These are phyloP conservation scores for Phanerochaete carnosa DNA, from an alignment of 768 basidiomycete species.

Conservation along the genomic window DNA sequence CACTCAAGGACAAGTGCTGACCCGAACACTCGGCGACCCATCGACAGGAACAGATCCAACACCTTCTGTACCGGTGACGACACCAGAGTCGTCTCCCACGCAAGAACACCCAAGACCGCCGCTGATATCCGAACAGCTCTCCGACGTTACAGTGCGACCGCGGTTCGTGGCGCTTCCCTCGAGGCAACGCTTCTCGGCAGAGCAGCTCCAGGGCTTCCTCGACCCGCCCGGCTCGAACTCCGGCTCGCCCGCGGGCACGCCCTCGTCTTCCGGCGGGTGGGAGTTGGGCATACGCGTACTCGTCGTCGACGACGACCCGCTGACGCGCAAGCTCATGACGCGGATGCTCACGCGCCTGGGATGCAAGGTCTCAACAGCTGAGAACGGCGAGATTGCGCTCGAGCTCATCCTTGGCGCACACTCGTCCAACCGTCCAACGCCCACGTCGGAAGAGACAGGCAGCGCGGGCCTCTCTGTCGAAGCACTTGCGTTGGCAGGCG, in stretches of 20 bases:
- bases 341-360: conserved; percentile 75
- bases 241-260: conserved; percentile 19
- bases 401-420: conserved; percentile 57
- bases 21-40: conserved; percentile 41
- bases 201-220: background rate
- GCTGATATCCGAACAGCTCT: background rate
- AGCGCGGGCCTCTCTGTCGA: conserved; percentile 27
- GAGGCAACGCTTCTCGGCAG: background rate
- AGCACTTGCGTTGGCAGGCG: background rate
- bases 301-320: conserved; percentile 79
- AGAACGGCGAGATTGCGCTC: conserved; percentile 78
- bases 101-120: background rate
- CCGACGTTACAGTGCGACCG: conserved; percentile 9
- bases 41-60: conserved; percentile 32
- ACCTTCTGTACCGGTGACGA: conserved; percentile 2
- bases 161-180: background rate
- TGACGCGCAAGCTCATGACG: conserved; percentile 80
- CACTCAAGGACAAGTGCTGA: conserved; percentile 32
- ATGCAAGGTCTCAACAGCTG: conserved; percentile 73
- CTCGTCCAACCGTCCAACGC: conserved; percentile 12
- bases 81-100: conserved; percentile 2
- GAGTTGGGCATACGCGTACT: conserved; percentile 60
- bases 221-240: conserved; percentile 5
- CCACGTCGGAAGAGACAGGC: conserved; percentile 29
- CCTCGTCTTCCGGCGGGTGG: background rate